Base-by-base conservation (phyloP, 441 rosid genomes). In the Hura crepitans region DNA sequence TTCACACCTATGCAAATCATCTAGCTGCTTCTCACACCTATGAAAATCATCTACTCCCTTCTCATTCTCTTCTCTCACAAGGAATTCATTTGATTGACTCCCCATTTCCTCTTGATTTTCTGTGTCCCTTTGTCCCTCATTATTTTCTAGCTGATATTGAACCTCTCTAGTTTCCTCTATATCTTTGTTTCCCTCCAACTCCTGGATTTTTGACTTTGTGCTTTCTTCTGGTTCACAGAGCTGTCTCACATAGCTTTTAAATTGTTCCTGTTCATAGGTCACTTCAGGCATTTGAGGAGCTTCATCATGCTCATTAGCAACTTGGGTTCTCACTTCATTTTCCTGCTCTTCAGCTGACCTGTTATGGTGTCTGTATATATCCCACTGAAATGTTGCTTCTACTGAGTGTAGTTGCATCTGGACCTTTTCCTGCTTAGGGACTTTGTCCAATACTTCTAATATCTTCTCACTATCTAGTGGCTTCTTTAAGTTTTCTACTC, bases 41-140 rank as follows among this genome's bases (percentile, higher is more conserved):
- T 33, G 31, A 68, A 55, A 58, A 43, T 77, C 81, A 71, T 72
- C 57, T 42, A 33, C 54, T 49, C 63, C 20, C 9, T 57, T 69
- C 17, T 64, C 68, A 45, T 27, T 49, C 46, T 80, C 77, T 59
- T 58, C 79, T 39, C 66, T 46, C 68, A 56, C 70, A 2, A 28
- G 62, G 70, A 62, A 65, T 61, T 75, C 75, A 69, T 64, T 60
- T 39, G 51, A 66, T 65, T 46, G 70, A 58, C 20, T 49, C 70
- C 65, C 73, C 61, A 39, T 54, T 76, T 81, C 84, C 72, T 77
- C 82, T 66, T 56, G 76, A 47, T 71, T 35, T 46, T 54, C 63
- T 63, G 35, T 71, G 63, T 71, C 81, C 4, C 61, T 28, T 63
- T 45, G 59, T 65, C 66, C 72, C 59, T 66, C 65, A 71, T 69